Evolutionary conservation across 2,329 filamentous ascomycete genomes (phyloP), one percentile per base, ranked within the genome.

Genomic region (Akanthomyces uredinophilus): DNA sequence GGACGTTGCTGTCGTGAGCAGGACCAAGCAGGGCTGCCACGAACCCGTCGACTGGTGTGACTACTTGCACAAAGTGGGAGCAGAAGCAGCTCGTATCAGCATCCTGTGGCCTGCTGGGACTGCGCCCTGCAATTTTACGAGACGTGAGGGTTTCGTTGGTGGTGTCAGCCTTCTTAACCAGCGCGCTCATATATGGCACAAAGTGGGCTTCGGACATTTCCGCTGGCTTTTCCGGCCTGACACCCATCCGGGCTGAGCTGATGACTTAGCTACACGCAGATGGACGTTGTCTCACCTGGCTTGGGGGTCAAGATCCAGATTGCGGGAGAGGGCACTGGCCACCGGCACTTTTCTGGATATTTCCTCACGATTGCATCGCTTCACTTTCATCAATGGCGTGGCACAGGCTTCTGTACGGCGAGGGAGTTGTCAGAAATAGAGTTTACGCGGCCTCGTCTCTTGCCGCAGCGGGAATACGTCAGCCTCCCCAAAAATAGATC

Each of bases 21-120:
- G 13, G 18, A 39, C 6, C n/a, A 43, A 24, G 24, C 37, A 39
- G 37, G 14, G 37, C 20, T 46, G 20, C 20, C 20, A 14, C 20
- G 18, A 46, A n/a, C 44, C n/a, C 7, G 44, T 7, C 14, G 6
- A 7, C 44, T 20, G 44, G 13, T 39, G 37, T 5, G 13, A 37
- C 8, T 10, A 39, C 37, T 39, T 2, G 37, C 14, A 16, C 7
- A 14, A 39, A 46, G n/a, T 4, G 22, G 32, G 32, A 11, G 10
- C 7, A 35, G 32, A 7, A n/a, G 46, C 24, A 53, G 11, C 51
- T 54, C 51, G 37, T 54, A 54, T 54, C 51, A 27, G 51, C 37
- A 54, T 54, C 51, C 51, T 54, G 51, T 37, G 43, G 51, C 51
- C 51, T 54, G 35, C 51, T 32, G 20, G 46, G 5, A 53, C 50